Percentiles rank a stretch among this genome's conserved stretches.
These are phyloP conservation scores for Aureobasidium sp. DNA, from an alignment of 2,329 filamentous ascomycete species.

Conservation along the genomic window DNA sequence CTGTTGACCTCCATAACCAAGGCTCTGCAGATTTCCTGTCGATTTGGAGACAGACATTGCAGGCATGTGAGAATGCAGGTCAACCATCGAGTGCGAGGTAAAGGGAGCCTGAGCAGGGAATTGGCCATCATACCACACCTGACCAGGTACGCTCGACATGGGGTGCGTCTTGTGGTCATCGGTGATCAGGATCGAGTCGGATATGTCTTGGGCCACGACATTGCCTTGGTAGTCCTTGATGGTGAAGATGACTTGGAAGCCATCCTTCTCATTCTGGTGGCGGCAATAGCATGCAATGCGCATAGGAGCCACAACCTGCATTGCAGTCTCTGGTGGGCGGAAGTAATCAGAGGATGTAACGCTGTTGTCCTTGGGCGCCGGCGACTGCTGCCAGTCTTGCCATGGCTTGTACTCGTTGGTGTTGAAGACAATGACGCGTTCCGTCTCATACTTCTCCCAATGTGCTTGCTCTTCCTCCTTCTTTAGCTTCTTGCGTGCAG, in stretches of 20 bases:
- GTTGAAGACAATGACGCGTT: conserved; percentile 85
- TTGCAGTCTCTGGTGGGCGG: conserved; percentile 48
- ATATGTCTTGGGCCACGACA: conserved; percentile 76
- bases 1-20: conserved; percentile 34
- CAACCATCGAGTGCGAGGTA: conserved; percentile 33
- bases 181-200: conserved; percentile 89
- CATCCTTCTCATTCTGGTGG: conserved; percentile 87
- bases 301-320: conserved; percentile 83
- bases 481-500: conserved; percentile 86
- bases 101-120: conserved; percentile 26
- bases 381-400: conserved; percentile 39
- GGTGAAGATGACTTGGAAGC: conserved; percentile 91
- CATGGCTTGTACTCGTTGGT: conserved; percentile 66
- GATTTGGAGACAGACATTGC: conserved; percentile 54
- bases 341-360: conserved; percentile 22
- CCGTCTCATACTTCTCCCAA: conserved; percentile 73
- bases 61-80: conserved; percentile 31
- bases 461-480: conserved; percentile 87
- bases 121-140: conserved; percentile 23
- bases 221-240: conserved; percentile 73
- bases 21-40: conserved; percentile 54
- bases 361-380: conserved; percentile 29
- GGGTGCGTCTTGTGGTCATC: conserved; percentile 90
- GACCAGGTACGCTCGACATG: conserved; percentile 24
- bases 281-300: conserved; percentile 95